A percentile compares a stretch with the other conserved stretches of the same genome.
These are phyloP conservation scores for Dactylonectria macrodidyma DNA, from an alignment of 2,329 filamentous ascomycete genomes.

Conservation along the genomic window DNA sequence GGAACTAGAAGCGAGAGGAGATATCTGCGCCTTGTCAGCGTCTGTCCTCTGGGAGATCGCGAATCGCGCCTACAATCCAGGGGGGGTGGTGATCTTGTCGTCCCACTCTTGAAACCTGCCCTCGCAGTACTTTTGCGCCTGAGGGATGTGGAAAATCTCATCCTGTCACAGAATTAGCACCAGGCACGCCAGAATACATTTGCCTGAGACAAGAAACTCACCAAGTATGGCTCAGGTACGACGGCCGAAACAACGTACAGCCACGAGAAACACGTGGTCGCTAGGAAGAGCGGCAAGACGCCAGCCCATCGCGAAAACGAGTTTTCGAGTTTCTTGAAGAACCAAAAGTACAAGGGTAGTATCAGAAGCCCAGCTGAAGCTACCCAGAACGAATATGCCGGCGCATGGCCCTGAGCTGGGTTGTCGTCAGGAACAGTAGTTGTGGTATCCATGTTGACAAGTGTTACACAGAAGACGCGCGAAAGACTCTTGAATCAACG, in stretches of 20 bases:
- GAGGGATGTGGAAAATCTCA: conserved; percentile 90
- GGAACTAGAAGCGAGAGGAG: conserved; percentile 56
- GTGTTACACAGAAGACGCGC: conserved; percentile 37
- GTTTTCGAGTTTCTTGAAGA: conserved; percentile 14
- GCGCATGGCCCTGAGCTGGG: neutral
- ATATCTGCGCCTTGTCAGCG: conserved; percentile 56
- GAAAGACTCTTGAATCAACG: conserved; percentile 4
- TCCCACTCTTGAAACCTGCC: conserved; percentile 87
- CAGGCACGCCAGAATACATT: no score
- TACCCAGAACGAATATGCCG: conserved; percentile 33
- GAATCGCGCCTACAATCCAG: conserved; percentile 75
- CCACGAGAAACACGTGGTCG: conserved; percentile 40
- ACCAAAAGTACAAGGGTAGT: conserved; percentile 34
- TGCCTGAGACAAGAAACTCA: conserved; percentile 46
- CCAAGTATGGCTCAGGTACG: conserved; percentile 70
- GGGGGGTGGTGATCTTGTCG: conserved; percentile 96
- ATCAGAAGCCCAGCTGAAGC: conserved; percentile 31
- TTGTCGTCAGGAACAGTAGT: conserved; percentile 1
- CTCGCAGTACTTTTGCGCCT: conserved; percentile 89
- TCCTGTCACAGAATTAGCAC: conserved; percentile 69
- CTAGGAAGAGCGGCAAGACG: conserved; percentile 38
- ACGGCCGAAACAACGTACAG: conserved; percentile 44
- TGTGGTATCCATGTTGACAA: conserved; percentile 44
- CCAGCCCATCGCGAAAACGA: neutral
- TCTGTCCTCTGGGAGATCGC: neutral